Evolutionary conservation across 768 basidiomycete species (phyloP), one percentile per base, ranked within the genome.

Genomic region (Candolleomyces aberdarensis): DNA sequence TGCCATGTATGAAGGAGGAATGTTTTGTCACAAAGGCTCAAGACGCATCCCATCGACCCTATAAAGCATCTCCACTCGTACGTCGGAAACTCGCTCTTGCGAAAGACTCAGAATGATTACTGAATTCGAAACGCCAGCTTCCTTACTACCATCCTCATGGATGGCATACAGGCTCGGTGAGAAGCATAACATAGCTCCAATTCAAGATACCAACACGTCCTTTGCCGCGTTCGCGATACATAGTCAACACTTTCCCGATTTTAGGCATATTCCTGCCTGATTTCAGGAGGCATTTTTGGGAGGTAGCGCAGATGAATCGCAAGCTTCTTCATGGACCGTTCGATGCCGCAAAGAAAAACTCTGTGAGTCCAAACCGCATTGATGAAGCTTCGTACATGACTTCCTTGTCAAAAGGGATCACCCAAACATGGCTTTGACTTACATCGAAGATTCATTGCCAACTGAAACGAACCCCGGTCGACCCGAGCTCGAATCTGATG

Each of bases 141-240:
- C 7, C 79, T 76, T 10, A 75, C 76, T 39, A 70, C 75, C 1
- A 80, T 79, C 52, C 80, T 81, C 40, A 65, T 75, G 64, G 3
- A 63, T 69, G 13, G 66, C 67, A 4, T 77, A 77, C 56, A 75
- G 76, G 3, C 59, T 73, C 17, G 48, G 69, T 13, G 60, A 72
- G 7, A 61, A 65, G 8, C 63, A 69, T 13, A 61, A 76, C 56
- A 72, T 75, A 57, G 68, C 67, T 0, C 67, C 71, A 44, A 61
- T 78, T 17, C 54, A 60, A 2, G 20, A 36, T 1, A 15, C 52
- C 9, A 59, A 57, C 26, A 57, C 19, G 10, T 20, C 40, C 14
- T 5, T 60, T 17, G 20, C 36, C 1, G 54, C 13, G 22, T 36
- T 56, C 3, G 55, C 32, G 5, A 22, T 58, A n/a, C 20, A 32